Percentiles rank a stretch among this genome's conserved stretches.
phyloP scores from a whole-genome alignment of 352 stramenopile genomes.

The Pythium coloratum region DNA sequence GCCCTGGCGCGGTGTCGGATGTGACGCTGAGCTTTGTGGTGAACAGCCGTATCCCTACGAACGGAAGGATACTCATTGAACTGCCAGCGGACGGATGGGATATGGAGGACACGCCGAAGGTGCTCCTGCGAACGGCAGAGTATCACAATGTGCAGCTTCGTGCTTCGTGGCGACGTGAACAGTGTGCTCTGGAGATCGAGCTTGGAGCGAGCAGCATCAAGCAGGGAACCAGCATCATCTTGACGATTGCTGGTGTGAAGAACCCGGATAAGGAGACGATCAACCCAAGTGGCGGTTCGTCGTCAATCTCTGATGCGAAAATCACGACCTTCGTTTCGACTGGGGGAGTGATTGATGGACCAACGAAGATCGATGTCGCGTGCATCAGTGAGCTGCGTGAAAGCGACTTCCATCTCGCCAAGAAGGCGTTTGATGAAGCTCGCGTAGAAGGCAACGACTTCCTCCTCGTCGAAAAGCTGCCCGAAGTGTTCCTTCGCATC shows the following conservation, averaged over 20 bases:
- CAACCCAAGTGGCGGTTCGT: conserved; percentile 2
- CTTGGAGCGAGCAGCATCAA: conserved; percentile 1
- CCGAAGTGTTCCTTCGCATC: conserved; percentile 35
- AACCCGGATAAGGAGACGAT: conserved; percentile 55
- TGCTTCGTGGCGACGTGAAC: conserved; percentile 43
- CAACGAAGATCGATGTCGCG: conserved; percentile 52
- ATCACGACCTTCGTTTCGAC: conserved; percentile 53
- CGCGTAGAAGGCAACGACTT: conserved; percentile 14
- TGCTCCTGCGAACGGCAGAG: conserved; percentile 38
- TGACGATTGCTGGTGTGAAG: conserved; percentile 47
- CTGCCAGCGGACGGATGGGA: conserved; percentile 54
- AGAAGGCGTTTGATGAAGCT: conserved; percentile 29
- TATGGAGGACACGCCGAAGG: conserved; percentile 48
- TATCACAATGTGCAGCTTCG: conserved; percentile 34
- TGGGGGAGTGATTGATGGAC: conserved; percentile 64
- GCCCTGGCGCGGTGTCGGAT: conserved; percentile 44
- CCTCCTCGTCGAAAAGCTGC: conserved; percentile 30
- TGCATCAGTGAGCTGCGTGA: conserved; percentile 66
- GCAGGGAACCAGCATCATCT: conserved; percentile 26
- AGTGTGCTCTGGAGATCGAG: conserved; percentile 57
- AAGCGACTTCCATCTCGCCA: conserved; percentile 48
- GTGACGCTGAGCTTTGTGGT: conserved; percentile 55
- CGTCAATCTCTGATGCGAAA: conserved; percentile 3
- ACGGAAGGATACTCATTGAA: conserved; percentile 53
- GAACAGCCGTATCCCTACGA: conserved; percentile 37